Conservation (phyloP, 305 asterid genomes). For the Ilex paraguariensis region DNA sequence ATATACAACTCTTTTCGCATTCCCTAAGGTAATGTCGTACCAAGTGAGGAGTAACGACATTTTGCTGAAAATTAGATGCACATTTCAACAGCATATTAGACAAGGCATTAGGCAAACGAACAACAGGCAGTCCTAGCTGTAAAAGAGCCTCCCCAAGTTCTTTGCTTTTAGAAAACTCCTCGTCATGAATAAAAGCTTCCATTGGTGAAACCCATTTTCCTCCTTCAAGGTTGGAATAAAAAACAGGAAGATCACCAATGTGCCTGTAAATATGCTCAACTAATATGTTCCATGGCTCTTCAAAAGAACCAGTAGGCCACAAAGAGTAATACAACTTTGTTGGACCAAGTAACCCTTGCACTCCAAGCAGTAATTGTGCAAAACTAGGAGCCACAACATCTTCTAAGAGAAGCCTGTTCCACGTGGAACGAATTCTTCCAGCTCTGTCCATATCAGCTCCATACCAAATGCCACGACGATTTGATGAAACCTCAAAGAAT, state of each 20-base stretch:
- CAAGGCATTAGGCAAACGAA: constrained; percentile 66
- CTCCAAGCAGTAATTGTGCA: constrained; percentile 55
- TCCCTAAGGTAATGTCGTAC: constrained; percentile 73
- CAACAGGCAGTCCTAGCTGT: constrained; percentile 87
- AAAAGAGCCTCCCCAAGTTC: constrained; percentile 68
- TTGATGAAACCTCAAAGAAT: constrained; percentile 93
- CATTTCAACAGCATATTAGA: constrained; percentile 65
- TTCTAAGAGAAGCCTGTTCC: constrained; percentile 96
- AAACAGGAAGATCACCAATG: constrained; percentile 61
- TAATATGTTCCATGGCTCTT: constrained; percentile 90
- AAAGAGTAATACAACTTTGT: constrained; percentile 63
- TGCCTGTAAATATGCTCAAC: constrained; percentile 64
- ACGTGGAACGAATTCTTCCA: constrained; percentile 87
- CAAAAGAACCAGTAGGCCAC: constrained; percentile 95
- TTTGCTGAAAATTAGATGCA: constrained; percentile 38
- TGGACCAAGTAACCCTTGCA: constrained; percentile 58
- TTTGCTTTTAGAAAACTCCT: constrained; percentile 50
- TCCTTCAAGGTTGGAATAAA: constrained; percentile 61
- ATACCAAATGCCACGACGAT: constrained; percentile 99
- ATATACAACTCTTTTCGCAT: constrained; percentile 29
- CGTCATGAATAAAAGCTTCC: constrained; percentile 73
- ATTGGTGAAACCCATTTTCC: constrained; percentile 86
- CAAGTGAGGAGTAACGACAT: constrained; percentile 83
- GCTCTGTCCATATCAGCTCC: constrained; percentile 99
- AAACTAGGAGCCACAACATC: constrained; percentile 88